These are phyloP conservation scores for Yarrowia galli DNA, from an alignment of 1,139 yeast genomes.

Conservation along the genomic window DNA sequence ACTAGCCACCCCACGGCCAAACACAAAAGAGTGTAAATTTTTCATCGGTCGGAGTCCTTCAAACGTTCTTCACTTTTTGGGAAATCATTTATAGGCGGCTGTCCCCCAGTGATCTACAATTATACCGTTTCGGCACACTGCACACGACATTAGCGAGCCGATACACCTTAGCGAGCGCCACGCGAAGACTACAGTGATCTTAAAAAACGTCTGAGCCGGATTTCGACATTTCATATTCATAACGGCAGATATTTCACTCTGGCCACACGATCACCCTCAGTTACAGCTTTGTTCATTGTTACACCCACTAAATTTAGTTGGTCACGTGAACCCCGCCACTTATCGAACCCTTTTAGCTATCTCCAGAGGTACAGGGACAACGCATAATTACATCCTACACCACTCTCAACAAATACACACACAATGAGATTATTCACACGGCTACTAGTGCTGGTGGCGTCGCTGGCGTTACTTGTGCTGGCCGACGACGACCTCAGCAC, in stretches of 20 bases:
- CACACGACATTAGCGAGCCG: constrained; percentile 1
- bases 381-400: constrained; percentile 1
- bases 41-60: constrained; percentile 2
- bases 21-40: constrained; percentile 5
- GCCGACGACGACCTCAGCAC: constrained; percentile 30
- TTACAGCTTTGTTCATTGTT: neutral
- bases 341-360: constrained; percentile 28
- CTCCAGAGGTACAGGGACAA: constrained; percentile 6
- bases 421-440: constrained; percentile 23
- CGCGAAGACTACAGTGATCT: neutral
- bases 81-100: constrained; percentile 22
- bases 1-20: neutral
- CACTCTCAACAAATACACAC: neutral
- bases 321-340: constrained; percentile 36
- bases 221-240: neutral
- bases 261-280: too few relatives aligned
- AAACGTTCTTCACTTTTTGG: neutral
- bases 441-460: constrained; percentile 26
- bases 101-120: neutral
- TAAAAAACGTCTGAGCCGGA: neutral
- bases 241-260: neutral
- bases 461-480: constrained; percentile 27
- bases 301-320: neutral
- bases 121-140: neutral
- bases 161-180: constrained; percentile 5